phyloP scores from a whole-genome alignment of 2,329 filamentous ascomycete species.

The Hypocreales sp. region DNA sequence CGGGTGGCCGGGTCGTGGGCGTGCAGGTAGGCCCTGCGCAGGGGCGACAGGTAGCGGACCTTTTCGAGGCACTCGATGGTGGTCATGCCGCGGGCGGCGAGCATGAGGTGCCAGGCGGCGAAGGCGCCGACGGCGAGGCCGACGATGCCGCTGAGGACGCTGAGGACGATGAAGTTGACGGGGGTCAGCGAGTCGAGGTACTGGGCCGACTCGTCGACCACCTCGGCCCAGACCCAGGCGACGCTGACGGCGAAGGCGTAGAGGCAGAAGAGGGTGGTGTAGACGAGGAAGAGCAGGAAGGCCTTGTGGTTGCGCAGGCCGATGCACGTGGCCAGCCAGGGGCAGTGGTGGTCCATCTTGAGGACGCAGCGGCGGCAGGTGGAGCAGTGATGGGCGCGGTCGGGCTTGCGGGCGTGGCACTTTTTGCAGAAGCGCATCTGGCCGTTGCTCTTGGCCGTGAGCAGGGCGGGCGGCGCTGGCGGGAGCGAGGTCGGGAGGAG shows the following conservation, averaged over 20 bases:
- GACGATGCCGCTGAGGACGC: conserved; percentile 80
- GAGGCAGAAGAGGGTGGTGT: conserved; percentile 76
- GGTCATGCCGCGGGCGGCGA: conserved; percentile 67
- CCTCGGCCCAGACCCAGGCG: conserved; percentile 73
- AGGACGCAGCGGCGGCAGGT: conserved; percentile 87
- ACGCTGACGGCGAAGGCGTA: conserved; percentile 63
- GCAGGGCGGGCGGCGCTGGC: conserved; percentile 44
- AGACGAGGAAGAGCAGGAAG: conserved; percentile 83
- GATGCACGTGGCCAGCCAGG: conserved; percentile 92
- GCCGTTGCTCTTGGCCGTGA: conserved; percentile 87
- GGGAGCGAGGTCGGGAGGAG: conserved; percentile 53
- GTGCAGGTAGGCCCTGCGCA: conserved; percentile 54
- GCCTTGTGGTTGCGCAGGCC: conserved; percentile 91
- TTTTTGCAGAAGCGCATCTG: conserved; percentile 91
- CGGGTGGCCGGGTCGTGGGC: conserved; percentile 36
- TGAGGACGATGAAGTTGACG: conserved; percentile 79
- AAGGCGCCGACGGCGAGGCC: conserved; percentile 80
- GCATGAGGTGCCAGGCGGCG: conserved; percentile 77
- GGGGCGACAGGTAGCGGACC: conserved; percentile 76
- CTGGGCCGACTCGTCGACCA: conserved; percentile 52
- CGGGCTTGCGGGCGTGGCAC: conserved; percentile 85
- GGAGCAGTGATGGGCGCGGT: conserved; percentile 92
- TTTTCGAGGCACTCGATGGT: conserved; percentile 96
- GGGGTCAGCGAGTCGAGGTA: conserved; percentile 68
- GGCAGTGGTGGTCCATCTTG: conserved; percentile 99